Percentiles rank a stretch among this genome's conserved stretches.
These are phyloP conservation scores for Polyplosphaeria fusca DNA, from an alignment of 495 filamentous ascomycete genomes.

Conservation along the genomic window DNA sequence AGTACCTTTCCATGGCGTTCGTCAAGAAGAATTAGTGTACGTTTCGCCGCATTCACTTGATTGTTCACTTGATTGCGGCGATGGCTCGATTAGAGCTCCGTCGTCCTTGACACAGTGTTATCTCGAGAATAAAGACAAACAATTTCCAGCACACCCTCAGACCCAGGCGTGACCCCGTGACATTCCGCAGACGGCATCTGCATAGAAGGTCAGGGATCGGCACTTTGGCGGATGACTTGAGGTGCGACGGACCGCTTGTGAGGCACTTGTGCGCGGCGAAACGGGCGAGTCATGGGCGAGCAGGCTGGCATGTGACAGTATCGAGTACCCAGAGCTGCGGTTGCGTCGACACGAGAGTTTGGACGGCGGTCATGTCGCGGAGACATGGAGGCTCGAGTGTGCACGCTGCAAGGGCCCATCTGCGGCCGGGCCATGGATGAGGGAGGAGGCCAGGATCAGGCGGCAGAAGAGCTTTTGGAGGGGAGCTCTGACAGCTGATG, in stretches of 20 bases:
- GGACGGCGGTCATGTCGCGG: background rate
- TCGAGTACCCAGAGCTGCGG: constrained; percentile 1
- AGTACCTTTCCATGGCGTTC: too few species aligned
- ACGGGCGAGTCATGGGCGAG: constrained; percentile 11
- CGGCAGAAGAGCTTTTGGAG: constrained; percentile 14
- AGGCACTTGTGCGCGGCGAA: constrained; percentile 18
- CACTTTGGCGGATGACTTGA: constrained; percentile 20
- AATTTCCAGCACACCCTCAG: too few species aligned
- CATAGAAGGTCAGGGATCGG: constrained; percentile 27
- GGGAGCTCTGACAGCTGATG: constrained; percentile 7
- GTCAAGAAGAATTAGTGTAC: too few species aligned
- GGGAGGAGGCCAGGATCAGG: background rate
- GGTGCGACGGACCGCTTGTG: constrained; percentile 17
- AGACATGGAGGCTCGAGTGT: background rate
- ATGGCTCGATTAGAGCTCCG: too few species aligned
- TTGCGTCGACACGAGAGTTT: too few species aligned
- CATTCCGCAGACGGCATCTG: constrained; percentile 22
- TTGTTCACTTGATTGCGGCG: too few species aligned
- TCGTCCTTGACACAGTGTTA: too few species aligned
- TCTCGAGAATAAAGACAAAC: too few species aligned
- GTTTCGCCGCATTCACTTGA: too few species aligned
- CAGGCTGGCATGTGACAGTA: constrained; percentile 16
- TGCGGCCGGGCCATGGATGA: constrained; percentile 10
- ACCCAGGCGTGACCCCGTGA: constrained; percentile 20
- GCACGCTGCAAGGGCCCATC: constrained; percentile 19